phyloP scores from a whole-genome alignment of 164 flowering plant species.

The Protea cynaroides region DNA sequence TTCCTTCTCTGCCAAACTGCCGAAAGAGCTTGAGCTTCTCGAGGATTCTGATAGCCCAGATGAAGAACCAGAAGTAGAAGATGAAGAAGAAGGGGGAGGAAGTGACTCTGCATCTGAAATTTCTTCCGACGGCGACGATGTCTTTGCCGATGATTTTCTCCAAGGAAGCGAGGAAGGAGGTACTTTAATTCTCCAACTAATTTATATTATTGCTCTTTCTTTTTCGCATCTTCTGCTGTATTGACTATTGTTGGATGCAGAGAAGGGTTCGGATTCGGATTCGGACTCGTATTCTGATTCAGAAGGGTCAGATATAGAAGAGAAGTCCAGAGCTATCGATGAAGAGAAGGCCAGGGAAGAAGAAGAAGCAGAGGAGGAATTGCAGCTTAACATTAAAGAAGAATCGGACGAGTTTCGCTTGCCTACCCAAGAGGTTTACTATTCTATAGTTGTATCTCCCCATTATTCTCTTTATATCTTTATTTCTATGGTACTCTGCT shows the following conservation, averaged over 20 bases:
- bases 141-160: constrained; percentile 65
- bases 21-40: constrained; percentile 4
- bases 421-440: constrained; percentile 67
- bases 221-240: too few relatives aligned
- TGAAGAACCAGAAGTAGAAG: constrained; percentile 6
- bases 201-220: too few relatives aligned
- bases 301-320: constrained; percentile 48
- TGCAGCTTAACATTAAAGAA: constrained; percentile 62
- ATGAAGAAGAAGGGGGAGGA: constrained; percentile 16
- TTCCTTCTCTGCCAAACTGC: constrained; percentile 13
- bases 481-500: too few relatives aligned
- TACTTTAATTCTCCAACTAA: not conserved
- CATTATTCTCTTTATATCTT: too few relatives aligned
- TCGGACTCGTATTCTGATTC: constrained; percentile 45
- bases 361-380: constrained; percentile 54
- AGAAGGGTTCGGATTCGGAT: constrained; percentile 26
- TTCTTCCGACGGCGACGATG: constrained; percentile 50
- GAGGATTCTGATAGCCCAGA: constrained; percentile 8
- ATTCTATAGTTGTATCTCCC: too few relatives aligned
- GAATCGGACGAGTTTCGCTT: constrained; percentile 81
- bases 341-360: constrained; percentile 37
- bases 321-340: constrained; percentile 50
- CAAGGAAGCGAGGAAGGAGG: constrained; percentile 48
- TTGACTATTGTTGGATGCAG: too few relatives aligned
- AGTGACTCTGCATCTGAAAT: constrained; percentile 43